These are phyloP conservation scores for Chytriomyces sp. DNA, from an alignment of 192 early-diverging fungal species.

Conservation along the genomic window DNA sequence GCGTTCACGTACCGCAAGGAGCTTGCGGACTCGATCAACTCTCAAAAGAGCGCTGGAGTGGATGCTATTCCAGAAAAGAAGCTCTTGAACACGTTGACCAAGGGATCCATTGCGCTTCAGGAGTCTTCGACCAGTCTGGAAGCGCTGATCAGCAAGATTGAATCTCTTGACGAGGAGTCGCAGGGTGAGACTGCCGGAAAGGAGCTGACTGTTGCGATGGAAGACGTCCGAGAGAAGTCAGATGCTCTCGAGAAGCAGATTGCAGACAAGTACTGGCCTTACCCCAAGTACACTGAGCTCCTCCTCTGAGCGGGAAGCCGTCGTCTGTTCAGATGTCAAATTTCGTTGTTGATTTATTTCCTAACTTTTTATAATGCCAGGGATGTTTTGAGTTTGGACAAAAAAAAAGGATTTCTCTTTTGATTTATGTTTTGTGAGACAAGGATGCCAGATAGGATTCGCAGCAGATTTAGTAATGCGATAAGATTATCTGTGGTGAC, in stretches of 20 bases:
- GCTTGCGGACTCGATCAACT: conserved; percentile 80
- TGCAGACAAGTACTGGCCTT: conserved; percentile 94
- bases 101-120: conserved; percentile 65
- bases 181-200: conserved; percentile 70
- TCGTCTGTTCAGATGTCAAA: neutral
- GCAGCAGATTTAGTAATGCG: too few relatives aligned
- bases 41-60: conserved; percentile 65
- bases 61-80: conserved; percentile 71
- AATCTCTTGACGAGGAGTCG: conserved; percentile 59
- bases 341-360: neutral
- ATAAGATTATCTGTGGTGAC: too few relatives aligned
- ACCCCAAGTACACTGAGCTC: conserved; percentile 97
- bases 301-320: conserved; percentile 5
- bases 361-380: neutral
- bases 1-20: conserved; percentile 87
- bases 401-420: too few relatives aligned
- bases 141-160: conserved; percentile 62
- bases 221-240: conserved; percentile 68
- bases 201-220: conserved; percentile 74
- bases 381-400: neutral
- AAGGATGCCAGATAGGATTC: too few relatives aligned
- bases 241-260: conserved; percentile 81
- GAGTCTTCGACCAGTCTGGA: conserved; percentile 59
- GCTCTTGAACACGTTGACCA: conserved; percentile 71
- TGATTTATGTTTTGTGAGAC: too few relatives aligned